Evolutionary conservation across 169 alveolate genomes (phyloP).

Genomic region (Plasmodium berghei): DNA sequence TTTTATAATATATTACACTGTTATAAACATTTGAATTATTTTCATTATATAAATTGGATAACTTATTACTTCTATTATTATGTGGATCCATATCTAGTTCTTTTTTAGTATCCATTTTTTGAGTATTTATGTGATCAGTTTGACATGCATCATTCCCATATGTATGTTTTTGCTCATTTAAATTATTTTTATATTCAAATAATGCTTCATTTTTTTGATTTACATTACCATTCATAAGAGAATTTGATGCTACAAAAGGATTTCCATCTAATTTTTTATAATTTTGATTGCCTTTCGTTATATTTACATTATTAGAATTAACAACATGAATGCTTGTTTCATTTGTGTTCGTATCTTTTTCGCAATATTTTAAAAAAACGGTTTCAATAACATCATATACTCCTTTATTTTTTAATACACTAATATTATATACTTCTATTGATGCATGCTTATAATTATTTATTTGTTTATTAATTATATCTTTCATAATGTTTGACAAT

Average conservation of each 20-base stretch:
- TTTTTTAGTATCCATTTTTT: background rate
- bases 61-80: background rate
- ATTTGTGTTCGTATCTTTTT: conserved; percentile 1
- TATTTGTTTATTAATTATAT: conserved; percentile 24
- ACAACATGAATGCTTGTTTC: background rate
- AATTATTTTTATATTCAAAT: background rate
- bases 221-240: background rate
- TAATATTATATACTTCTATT: conserved; percentile 56
- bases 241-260: background rate
- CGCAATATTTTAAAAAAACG: conserved; percentile 25
- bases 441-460: conserved; percentile 34
- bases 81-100: background rate
- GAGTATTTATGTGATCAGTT: background rate
- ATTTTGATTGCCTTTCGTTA: background rate
- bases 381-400: conserved; percentile 45
- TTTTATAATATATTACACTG: background rate
- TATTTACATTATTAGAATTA: background rate
- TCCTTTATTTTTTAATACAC: conserved; percentile 66
- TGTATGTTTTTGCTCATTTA: background rate
- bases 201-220: background rate
- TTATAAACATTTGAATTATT: background rate
- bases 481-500: conserved; percentile 26
- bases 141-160: background rate
- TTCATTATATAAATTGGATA: background rate
- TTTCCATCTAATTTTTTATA: background rate